Percentiles rank a stretch among this genome's conserved stretches.
These are phyloP conservation scores for Trametes meyenii DNA, from an alignment of 768 basidiomycete species.

Conservation along the genomic window DNA sequence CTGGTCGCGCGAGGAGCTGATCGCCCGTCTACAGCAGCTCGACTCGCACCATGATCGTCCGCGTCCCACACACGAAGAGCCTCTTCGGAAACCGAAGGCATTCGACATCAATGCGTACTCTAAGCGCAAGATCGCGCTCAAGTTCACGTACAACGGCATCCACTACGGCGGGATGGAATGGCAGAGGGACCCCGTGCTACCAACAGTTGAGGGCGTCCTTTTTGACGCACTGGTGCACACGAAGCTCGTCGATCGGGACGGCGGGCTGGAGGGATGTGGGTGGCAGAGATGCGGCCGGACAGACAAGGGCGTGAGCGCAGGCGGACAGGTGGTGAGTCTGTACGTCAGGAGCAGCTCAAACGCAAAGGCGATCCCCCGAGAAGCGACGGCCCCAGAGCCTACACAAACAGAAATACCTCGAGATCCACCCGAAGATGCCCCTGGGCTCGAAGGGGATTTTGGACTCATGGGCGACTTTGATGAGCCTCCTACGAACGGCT, in stretches of 20 bases:
- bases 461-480: slow-evolving; percentile 41
- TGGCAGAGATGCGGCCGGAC: slow-evolving; percentile 94
- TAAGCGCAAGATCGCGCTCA: slow-evolving; percentile 88
- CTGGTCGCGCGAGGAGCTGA: slow-evolving; percentile 71
- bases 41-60: slow-evolving; percentile 40
- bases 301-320: slow-evolving; percentile 92
- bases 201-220: slow-evolving; percentile 90
- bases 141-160: slow-evolving; percentile 92
- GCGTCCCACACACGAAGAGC: slow-evolving; percentile 19
- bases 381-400: neutral
- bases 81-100: slow-evolving; percentile 35
- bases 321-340: slow-evolving; percentile 90
- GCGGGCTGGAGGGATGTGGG: slow-evolving; percentile 81
- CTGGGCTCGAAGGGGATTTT: slow-evolving; percentile 43
- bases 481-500: slow-evolving; percentile 30
- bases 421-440: slow-evolving; percentile 17
- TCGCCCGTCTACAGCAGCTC: slow-evolving; percentile 61
- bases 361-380: slow-evolving; percentile 19
- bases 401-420: neutral
- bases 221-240: slow-evolving; percentile 79
- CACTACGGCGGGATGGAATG: slow-evolving; percentile 90
- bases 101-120: slow-evolving; percentile 74
- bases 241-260: slow-evolving; percentile 71
- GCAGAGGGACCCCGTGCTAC: slow-evolving; percentile 70
- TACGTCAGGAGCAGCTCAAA: slow-evolving; percentile 80